Percentiles rank a stretch among this genome's conserved stretches.
phyloP scores from a whole-genome alignment of 2,329 filamentous ascomycete genomes.

The Xylariomycetidae sp. region DNA sequence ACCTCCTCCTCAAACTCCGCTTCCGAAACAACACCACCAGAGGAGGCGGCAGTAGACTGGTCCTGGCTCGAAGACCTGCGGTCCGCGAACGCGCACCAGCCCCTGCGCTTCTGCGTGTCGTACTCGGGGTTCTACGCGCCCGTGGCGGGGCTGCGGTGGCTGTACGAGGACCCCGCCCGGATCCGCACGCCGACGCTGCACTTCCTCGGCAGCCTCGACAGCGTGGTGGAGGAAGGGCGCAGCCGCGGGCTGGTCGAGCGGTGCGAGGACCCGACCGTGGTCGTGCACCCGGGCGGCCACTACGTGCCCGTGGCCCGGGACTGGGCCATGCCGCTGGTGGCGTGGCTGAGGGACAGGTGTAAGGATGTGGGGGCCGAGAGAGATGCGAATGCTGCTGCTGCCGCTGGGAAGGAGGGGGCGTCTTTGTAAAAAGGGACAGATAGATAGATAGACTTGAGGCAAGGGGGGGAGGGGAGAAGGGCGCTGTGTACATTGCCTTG shows the following conservation, averaged over 20 bases:
- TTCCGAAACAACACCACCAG: conserved; percentile 7
- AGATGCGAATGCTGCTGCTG: conserved; percentile 8
- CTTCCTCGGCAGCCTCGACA: conserved; percentile 78
- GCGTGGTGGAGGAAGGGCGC: conserved; percentile 76
- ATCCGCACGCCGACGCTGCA: conserved; percentile 76
- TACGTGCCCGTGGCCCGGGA: conserved; percentile 81
- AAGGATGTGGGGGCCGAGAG: conserved; percentile 6
- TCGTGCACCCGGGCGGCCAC: conserved; percentile 82
- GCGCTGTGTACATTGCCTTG: no score
- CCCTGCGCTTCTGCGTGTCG: conserved; percentile 55
- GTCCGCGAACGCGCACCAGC: conserved; percentile 40
- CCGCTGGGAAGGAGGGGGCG: neutral
- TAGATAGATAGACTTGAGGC: no score
- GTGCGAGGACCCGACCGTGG: conserved; percentile 49
- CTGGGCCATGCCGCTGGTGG: conserved; percentile 70
- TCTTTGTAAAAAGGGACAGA: no score
- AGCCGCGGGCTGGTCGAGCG: conserved; percentile 63
- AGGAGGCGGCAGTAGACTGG: conserved; percentile 15
- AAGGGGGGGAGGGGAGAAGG: no score
- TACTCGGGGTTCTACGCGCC: conserved; percentile 63
- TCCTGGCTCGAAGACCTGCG: conserved; percentile 42
- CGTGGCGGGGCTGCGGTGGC: conserved; percentile 22
- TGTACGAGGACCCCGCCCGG: conserved; percentile 22
- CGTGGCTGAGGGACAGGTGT: conserved; percentile 36
- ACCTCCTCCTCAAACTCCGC: conserved; percentile 19